Percentiles rank a stretch among this genome's conserved stretches.
Conservation (phyloP, 352 stramenopile species). For the Thalassiosira exigua region DNA sequence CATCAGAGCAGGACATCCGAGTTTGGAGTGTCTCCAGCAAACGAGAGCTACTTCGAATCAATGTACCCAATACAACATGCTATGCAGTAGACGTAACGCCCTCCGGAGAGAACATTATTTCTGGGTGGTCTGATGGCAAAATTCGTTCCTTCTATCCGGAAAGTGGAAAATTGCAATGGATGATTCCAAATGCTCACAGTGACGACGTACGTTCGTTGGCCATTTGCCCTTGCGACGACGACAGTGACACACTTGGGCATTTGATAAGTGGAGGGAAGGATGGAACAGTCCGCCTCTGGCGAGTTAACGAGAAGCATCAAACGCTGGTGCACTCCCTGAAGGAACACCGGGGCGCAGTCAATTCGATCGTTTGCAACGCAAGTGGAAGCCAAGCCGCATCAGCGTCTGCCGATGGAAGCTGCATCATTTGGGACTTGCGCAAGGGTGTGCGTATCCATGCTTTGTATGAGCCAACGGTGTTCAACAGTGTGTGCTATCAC, state of each 20-base stretch:
- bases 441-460: slow-evolving; percentile 90
- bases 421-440: slow-evolving; percentile 96
- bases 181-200: slow-evolving; percentile 92
- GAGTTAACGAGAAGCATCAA: slow-evolving; percentile 90
- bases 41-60: slow-evolving; percentile 95
- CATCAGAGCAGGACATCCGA: slow-evolving; percentile 92
- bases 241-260: slow-evolving; percentile 83
- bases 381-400: slow-evolving; percentile 85
- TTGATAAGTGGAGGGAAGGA: slow-evolving; percentile 94
- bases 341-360: slow-evolving; percentile 93
- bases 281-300: slow-evolving; percentile 93
- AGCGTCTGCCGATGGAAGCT: slow-evolving; percentile 88
- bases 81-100: slow-evolving; percentile 91
- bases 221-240: slow-evolving; percentile 84
- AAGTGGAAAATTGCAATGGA: slow-evolving; percentile 95
- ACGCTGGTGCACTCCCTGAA: slow-evolving; percentile 95
- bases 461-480: slow-evolving; percentile 96
- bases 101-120: slow-evolving; percentile 91
- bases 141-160: slow-evolving; percentile 96
- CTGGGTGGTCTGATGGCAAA: slow-evolving; percentile 96
- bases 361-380: slow-evolving; percentile 77
- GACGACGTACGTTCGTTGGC: slow-evolving; percentile 93
- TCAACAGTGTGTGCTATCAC: slow-evolving; percentile 93
- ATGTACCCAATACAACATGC: slow-evolving; percentile 97
- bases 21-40: slow-evolving; percentile 93